phyloP scores from a whole-genome alignment of 768 basidiomycete species.

The Lyophyllum semitale region DNA sequence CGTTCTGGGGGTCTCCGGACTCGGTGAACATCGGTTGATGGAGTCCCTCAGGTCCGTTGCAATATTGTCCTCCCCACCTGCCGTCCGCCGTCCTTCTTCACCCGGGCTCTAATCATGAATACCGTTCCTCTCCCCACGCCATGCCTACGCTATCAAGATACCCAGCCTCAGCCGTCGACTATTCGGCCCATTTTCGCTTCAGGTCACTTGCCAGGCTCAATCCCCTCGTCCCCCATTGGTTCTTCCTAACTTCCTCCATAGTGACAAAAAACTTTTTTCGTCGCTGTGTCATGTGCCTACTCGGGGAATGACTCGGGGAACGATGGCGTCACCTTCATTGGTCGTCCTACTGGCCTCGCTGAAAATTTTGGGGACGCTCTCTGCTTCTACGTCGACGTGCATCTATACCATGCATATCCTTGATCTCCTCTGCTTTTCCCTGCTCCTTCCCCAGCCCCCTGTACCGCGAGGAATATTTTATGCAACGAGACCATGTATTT shows the following conservation, averaged over 20 bases:
- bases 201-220: neutral
- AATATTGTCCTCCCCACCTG: neutral
- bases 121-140: too few relatives aligned
- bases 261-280: slow-evolving; percentile 9
- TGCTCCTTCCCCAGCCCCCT: neutral
- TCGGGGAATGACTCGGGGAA: slow-evolving; percentile 19
- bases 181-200: neutral
- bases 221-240: neutral
- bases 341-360: neutral
- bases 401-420: too few relatives aligned
- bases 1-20: neutral
- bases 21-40: neutral
- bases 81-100: too few relatives aligned
- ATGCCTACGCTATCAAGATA: too few relatives aligned
- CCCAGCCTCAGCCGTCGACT: neutral
- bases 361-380: neutral
- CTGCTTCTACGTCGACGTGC: too few relatives aligned
- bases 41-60: neutral
- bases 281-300: slow-evolving; percentile 10
- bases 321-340: neutral
- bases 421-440: neutral
- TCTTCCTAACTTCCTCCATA: neutral
- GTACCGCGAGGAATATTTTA: neutral
- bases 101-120: too few relatives aligned
- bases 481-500: slow-evolving; percentile 8